These are phyloP conservation scores for Chlorella sp. DNA, from an alignment of 139 green algal species.

Conservation along the genomic window DNA sequence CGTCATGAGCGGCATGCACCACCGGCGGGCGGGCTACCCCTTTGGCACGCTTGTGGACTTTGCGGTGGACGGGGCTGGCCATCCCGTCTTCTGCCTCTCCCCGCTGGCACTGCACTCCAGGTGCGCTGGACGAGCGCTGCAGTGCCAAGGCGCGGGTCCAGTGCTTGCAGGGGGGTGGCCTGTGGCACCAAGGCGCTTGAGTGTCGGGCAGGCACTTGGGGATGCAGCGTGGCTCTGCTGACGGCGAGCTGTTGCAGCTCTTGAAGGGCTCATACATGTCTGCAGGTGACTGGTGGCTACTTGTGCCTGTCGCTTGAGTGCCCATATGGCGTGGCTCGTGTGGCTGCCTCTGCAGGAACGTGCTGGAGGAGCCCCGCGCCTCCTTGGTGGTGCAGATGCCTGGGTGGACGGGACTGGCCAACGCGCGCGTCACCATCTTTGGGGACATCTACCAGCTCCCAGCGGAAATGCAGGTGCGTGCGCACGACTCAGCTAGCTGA, in stretches of 20 bases:
- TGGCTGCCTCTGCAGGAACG: slow-evolving; percentile 5
- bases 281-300: no score
- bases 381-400: slow-evolving; percentile 88
- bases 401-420: slow-evolving; percentile 94
- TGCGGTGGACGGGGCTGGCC: slow-evolving; percentile 82
- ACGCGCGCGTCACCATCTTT: slow-evolving; percentile 97
- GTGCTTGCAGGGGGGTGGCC: no score
- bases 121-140: no score
- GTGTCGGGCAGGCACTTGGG: no score
- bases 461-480: slow-evolving; percentile 72
- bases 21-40: slow-evolving; percentile 88
- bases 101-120: slow-evolving; percentile 66
- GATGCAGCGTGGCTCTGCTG: no score
- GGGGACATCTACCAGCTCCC: slow-evolving; percentile 92
- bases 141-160: no score
- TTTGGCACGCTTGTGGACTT: slow-evolving; percentile 98
- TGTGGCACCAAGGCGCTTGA: no score
- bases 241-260: no score
- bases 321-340: no score
- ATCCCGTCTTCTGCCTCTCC: slow-evolving; percentile 85
- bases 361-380: slow-evolving; percentile 49
- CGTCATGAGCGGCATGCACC: slow-evolving; percentile 96
- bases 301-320: no score
- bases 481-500: no score
- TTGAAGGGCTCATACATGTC: no score